Evolutionary conservation across 345 rosid genomes (phyloP).

Genomic region (Murraya koenigii): DNA sequence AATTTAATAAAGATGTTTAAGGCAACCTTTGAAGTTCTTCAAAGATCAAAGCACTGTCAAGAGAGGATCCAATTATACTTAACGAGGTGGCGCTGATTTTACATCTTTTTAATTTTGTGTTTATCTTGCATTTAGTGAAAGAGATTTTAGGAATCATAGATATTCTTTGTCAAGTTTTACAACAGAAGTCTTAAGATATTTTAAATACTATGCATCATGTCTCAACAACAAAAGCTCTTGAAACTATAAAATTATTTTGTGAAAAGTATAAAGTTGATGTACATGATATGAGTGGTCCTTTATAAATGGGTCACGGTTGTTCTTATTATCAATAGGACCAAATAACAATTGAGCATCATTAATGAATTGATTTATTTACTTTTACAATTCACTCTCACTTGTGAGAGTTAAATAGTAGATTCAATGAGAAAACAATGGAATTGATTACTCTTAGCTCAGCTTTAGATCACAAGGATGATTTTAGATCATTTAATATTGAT

Average conservation of each 20-base stretch:
- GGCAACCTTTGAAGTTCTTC: background rate
- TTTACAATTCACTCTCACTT: background rate
- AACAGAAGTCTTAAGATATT: constrained; percentile 7
- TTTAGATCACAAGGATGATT: background rate
- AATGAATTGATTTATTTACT: background rate
- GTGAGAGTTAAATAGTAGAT: background rate
- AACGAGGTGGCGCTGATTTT: background rate
- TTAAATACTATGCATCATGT: background rate
- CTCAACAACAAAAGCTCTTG: background rate
- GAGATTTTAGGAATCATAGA: background rate
- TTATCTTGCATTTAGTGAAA: background rate
- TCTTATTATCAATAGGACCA: background rate
- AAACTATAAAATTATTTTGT: background rate
- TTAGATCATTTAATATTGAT: background rate
- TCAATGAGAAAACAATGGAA: background rate
- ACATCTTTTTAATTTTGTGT: background rate
- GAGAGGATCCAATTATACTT: background rate
- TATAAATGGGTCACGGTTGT: background rate
- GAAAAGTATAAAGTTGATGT: background rate
- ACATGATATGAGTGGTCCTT: background rate
- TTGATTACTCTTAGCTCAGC: background rate
- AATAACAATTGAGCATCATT: background rate
- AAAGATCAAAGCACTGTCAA: background rate
- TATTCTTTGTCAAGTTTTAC: background rate
- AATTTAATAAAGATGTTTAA: background rate